phyloP scores from a whole-genome alignment of 306 rosid genomes.

The Trifolium fragiferum region DNA sequence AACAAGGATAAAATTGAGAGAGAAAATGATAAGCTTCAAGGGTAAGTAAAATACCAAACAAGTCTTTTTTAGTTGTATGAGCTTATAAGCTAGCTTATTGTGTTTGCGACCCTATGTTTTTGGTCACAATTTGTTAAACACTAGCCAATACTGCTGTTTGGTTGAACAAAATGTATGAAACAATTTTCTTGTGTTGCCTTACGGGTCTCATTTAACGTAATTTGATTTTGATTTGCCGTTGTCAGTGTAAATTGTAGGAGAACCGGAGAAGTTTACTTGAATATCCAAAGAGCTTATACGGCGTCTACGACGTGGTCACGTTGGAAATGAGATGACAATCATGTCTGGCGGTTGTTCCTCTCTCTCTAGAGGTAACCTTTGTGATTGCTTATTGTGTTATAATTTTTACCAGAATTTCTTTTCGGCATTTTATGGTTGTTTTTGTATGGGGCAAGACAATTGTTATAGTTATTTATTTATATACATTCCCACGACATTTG shows the following conservation, averaged over 20 bases:
- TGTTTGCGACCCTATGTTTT: neutral
- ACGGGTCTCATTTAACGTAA: conserved; percentile 4
- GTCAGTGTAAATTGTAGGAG: neutral
- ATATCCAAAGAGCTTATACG: neutral
- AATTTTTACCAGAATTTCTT: neutral
- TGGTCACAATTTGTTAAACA: neutral
- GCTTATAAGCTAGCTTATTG: neutral
- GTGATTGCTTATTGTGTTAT: conserved; percentile 8
- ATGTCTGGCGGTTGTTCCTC: neutral
- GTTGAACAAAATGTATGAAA: neutral
- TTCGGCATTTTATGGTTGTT: conserved; percentile 3
- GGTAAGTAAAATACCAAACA: neutral
- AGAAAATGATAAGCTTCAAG: neutral
- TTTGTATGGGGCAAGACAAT: conserved; percentile 12
- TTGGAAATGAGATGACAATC: conserved; percentile 14
- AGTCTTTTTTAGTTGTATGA: neutral
- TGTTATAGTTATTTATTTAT: neutral
- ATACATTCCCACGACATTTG: neutral
- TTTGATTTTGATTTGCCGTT: conserved; percentile 27
- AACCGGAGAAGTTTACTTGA: conserved; percentile 2
- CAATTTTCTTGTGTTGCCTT: neutral
- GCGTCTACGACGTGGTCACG: neutral
- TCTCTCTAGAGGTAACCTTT: neutral
- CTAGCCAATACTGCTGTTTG: neutral
- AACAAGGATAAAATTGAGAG: neutral